Percentiles rank a stretch among this genome's conserved stretches.
Evolutionary conservation across 176 grass and related monocot species (phyloP).

Genomic region (Hsuehochloa calcarea): DNA sequence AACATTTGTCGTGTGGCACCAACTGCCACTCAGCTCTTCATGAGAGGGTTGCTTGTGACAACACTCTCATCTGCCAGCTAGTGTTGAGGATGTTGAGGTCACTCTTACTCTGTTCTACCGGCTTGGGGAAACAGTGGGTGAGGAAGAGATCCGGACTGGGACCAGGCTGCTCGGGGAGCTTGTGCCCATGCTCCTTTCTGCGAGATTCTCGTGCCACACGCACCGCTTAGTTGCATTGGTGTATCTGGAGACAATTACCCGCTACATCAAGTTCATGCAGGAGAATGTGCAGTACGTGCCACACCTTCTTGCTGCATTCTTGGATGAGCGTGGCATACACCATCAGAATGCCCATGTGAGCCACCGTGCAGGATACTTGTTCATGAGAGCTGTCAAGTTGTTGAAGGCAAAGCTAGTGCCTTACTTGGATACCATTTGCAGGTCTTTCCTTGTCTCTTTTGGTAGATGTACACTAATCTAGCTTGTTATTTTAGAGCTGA

Average conservation of each 20-base stretch:
- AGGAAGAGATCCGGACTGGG: slow-evolving; percentile 73
- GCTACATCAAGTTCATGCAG: slow-evolving; percentile 88
- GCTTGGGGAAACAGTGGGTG: slow-evolving; percentile 68
- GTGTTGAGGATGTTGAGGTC: slow-evolving; percentile 84
- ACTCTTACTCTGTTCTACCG: slow-evolving; percentile 72
- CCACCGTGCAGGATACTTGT: slow-evolving; percentile 76
- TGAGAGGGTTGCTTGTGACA: slow-evolving; percentile 61
- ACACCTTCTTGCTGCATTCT: slow-evolving; percentile 65
- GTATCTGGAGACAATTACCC: slow-evolving; percentile 86
- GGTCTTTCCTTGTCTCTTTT: slow-evolving; percentile 43
- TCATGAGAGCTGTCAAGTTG: slow-evolving; percentile 91
- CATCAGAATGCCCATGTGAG: slow-evolving; percentile 82
- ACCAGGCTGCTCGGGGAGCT: slow-evolving; percentile 63
- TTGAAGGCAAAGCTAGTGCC: slow-evolving; percentile 83
- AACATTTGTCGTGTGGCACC: slow-evolving; percentile 85
- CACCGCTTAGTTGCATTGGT: slow-evolving; percentile 81
- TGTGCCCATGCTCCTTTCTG: slow-evolving; percentile 77
- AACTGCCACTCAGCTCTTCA: slow-evolving; percentile 66
- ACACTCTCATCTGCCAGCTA: slow-evolving; percentile 57
- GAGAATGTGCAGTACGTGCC: slow-evolving; percentile 79
- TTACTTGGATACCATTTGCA: slow-evolving; percentile 89
- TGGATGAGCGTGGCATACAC: slow-evolving; percentile 88
- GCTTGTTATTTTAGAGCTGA: slow-evolving; percentile 29
- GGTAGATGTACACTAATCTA: slow-evolving; percentile 4
- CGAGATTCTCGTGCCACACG: slow-evolving; percentile 70